Base-by-base conservation (phyloP, 2,329 filamentous ascomycete genomes). In the Metarhizium anisopliae region DNA sequence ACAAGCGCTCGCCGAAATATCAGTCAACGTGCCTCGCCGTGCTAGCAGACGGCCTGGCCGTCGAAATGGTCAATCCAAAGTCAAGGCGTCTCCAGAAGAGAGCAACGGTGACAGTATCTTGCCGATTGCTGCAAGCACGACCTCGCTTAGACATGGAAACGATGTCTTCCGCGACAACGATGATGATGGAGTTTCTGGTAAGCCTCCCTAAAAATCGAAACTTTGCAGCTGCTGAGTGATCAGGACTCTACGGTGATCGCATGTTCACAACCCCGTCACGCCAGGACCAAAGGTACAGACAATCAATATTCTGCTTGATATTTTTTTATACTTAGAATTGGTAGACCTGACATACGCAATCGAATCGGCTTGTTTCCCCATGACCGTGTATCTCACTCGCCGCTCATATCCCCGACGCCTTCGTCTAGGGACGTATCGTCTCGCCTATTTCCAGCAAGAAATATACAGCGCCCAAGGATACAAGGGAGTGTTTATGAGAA, bases 301-400 rank as follows among this genome's bases (percentile, higher is more conserved):
- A 20, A 18, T 16, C 16, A 18, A 20, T 20, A 20, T 45, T 45
- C 7, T 20, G n/a, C 11, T 45, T 20, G 2, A 25, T 25, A 4
- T 14, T 20, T 35, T 16, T 20, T 14, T 47, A 18, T 47, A 35
- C 53, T 66, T 35, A 64, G 30, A 29, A 11, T 29, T 29, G 16
- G 2, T 30, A 70, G 68, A 55, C 71, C 67, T 56, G 65, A 67
- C 61, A 60, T 65, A 57, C 68, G 66, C 50, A 64, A 65, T 29
- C 66, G 65, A 58, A 65, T 71, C 20, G 66, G 63, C 18, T 61
- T 74, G 38, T 70, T 71, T 20, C 64, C 67, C 4, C 64, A 76
- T 18, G 69, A 70, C 45, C 61, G 72, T 16, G 65, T 67, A 40
- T 67, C 72, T 10, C 71, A 74, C 52, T 68, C 73, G 16, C 74